phyloP scores from a whole-genome alignment of 2,329 filamentous ascomycete genomes.

The Cladosporium sp. region DNA sequence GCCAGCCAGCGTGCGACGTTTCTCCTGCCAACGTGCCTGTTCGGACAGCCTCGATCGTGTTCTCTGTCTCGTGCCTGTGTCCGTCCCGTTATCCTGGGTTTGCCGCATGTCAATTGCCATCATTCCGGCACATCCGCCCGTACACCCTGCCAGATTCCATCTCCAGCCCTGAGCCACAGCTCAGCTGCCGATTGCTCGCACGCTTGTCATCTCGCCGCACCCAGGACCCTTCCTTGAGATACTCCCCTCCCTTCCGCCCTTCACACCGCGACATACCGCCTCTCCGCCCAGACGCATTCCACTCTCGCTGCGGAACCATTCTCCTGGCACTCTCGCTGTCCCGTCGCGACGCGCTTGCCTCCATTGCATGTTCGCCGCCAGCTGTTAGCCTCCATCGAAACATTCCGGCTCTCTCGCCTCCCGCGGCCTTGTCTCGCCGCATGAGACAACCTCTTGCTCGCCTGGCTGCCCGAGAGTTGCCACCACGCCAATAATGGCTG shows the following conservation, averaged over 20 bases:
- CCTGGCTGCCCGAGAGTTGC: background rate
- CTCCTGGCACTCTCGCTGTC: background rate
- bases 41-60: background rate
- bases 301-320: background rate
- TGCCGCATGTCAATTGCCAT: background rate
- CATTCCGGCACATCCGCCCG: background rate
- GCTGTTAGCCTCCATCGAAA: background rate
- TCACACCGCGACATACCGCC: background rate
- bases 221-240: conserved; percentile 1
- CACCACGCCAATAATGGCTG: conserved; percentile 6
- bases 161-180: background rate
- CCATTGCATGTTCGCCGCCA: conserved; percentile 2
- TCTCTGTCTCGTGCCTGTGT: background rate
- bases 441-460: conserved; percentile 13
- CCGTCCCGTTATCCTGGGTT: background rate
- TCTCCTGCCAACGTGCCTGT: background rate
- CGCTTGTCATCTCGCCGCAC: background rate
- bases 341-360: conserved; percentile 4
- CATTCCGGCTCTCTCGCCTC: background rate
- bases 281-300: background rate
- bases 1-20: background rate
- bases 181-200: background rate
- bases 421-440: conserved; percentile 15
- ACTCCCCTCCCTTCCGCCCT: background rate
- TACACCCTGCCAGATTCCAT: background rate